Base-by-base conservation (phyloP, 106 monocot species). In the Dendrobium nobile region DNA sequence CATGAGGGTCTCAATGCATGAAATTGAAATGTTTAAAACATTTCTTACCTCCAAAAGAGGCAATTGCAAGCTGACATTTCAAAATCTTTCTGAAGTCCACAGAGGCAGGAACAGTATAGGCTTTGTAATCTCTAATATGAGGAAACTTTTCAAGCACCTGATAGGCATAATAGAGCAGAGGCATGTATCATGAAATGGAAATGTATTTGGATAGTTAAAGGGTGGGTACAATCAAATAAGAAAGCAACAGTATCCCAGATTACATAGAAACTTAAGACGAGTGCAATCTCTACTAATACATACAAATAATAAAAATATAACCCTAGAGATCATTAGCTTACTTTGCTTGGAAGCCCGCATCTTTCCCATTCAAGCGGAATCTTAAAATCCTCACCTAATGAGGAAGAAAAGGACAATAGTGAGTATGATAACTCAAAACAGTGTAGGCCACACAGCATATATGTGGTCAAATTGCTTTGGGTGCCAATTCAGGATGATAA, bases 61-160 rank as follows among this genome's bases (percentile, higher is more conserved):
- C 87, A 81, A 96, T 79, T 72, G 91, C 89, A n/a, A 93, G 43
- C 74, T 96, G 95, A 77, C 86, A 86, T 84, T 93, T 96, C 2
- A 96, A 76, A 79, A 91, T 85, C 22, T 76, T 86, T 51, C 5
- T 73, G 74, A 84, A 86, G 82, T 91, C 89, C 47, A 86, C 75
- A 61, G 45, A 78, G 28, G 43, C 20, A 27, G 95, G 91, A 79
- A 96, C 65, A 68, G 77, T 86, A 74, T 86, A 96, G 54, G 88
- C 91, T 82, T 70, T 84, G 75, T 96, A 96, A 70, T 72, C 67
- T 54, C 41, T 82, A 67, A 96, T 89, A 87, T 91, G 93, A 80
- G 93, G 91, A 75, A 96, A 96, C 77, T 96, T 96, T 15, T 91
- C 54, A 43, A 75, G 75, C 45, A 93, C 86, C 95, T 96, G 87